Percentiles rank a stretch among this genome's conserved stretches.
Evolutionary conservation across 257 asterid genomes (phyloP).

Genomic region (Salvia splendens): DNA sequence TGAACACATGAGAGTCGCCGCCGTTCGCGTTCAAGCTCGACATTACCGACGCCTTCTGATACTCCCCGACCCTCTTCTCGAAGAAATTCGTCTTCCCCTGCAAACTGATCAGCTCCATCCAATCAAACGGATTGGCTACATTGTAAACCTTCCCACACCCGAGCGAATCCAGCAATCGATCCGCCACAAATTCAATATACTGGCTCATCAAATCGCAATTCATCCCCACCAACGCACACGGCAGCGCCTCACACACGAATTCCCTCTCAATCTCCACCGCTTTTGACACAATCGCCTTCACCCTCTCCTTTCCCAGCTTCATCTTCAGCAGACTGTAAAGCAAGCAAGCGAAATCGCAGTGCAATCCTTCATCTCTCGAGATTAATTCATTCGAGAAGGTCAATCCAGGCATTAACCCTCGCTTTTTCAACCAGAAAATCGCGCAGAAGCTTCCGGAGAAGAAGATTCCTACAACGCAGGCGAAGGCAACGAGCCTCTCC

Average conservation of each 20-base stretch:
- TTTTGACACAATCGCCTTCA: slow-evolving; percentile 56
- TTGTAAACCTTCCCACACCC: slow-evolving; percentile 68
- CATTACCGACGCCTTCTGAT: slow-evolving; percentile 90
- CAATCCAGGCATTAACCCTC: slow-evolving; percentile 90
- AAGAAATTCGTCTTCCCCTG: slow-evolving; percentile 97
- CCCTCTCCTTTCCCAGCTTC: slow-evolving; percentile 75
- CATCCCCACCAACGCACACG: slow-evolving; percentile 86
- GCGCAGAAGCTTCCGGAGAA: slow-evolving; percentile 93
- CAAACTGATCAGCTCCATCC: slow-evolving; percentile 94
- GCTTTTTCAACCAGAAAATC: slow-evolving; percentile 83
- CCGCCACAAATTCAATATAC: slow-evolving; percentile 88
- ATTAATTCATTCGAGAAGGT: slow-evolving; percentile 84
- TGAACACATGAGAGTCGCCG: slow-evolving; percentile 51
- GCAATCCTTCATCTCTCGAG: slow-evolving; percentile 86
- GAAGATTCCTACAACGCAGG: slow-evolving; percentile 90
- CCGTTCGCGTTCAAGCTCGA: slow-evolving; percentile 62
- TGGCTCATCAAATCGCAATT: slow-evolving; percentile 72
- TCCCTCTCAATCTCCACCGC: slow-evolving; percentile 87
- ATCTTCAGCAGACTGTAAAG: slow-evolving; percentile 62
- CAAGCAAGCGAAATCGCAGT: slow-evolving; percentile 91
- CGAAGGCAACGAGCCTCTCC: slow-evolving; percentile 76
- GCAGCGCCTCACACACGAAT: slow-evolving; percentile 80
- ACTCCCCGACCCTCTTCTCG: slow-evolving; percentile 95
- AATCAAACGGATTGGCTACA: slow-evolving; percentile 78
- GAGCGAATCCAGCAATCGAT: slow-evolving; percentile 60